A percentile compares a stretch with the other conserved stretches of the same genome.
Evolutionary conservation across 2,329 filamentous ascomycete genomes (phyloP).

Genomic region (Penicillium sumatraense): DNA sequence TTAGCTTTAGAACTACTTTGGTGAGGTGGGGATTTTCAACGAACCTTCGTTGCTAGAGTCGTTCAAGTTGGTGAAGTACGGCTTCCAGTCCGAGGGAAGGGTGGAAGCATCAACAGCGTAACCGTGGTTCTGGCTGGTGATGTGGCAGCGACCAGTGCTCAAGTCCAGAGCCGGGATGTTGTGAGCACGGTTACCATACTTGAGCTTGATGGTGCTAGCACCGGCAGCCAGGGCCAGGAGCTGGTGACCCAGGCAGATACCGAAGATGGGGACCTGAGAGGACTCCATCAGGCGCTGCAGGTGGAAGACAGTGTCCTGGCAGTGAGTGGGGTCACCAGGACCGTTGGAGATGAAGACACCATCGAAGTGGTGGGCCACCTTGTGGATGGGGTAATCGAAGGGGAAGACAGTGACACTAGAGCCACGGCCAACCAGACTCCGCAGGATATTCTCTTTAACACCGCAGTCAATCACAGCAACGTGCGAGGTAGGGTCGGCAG

Average conservation of each 20-base stretch:
- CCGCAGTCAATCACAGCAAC: constrained; percentile 96
- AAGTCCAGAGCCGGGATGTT: constrained; percentile 96
- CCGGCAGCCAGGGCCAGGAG: constrained; percentile 88
- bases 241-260: constrained; percentile 97
- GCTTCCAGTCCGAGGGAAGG: constrained; percentile 85
- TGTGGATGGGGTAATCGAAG: constrained; percentile 96
- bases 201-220: constrained; percentile 92
- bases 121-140: constrained; percentile 97
- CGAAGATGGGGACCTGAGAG: constrained; percentile 91
- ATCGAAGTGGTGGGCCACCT: constrained; percentile 96
- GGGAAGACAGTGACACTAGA: constrained; percentile 94
- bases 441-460: constrained; percentile 99
- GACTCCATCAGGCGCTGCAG: constrained; percentile 87
- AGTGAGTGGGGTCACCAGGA: constrained; percentile 96
- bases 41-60: constrained; percentile 84
- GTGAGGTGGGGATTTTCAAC: no score
- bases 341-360: constrained; percentile 99
- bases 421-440: constrained; percentile 88
- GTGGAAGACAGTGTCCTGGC: constrained; percentile 91
- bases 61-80: constrained; percentile 98
- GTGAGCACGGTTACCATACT: constrained; percentile 98
- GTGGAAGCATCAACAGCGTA: constrained; percentile 90
- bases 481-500: constrained; percentile 80
- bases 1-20: no score
- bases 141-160: constrained; percentile 96